phyloP scores from a whole-genome alignment of 495 filamentous ascomycete genomes.

The Geopyxis carbonaria region DNA sequence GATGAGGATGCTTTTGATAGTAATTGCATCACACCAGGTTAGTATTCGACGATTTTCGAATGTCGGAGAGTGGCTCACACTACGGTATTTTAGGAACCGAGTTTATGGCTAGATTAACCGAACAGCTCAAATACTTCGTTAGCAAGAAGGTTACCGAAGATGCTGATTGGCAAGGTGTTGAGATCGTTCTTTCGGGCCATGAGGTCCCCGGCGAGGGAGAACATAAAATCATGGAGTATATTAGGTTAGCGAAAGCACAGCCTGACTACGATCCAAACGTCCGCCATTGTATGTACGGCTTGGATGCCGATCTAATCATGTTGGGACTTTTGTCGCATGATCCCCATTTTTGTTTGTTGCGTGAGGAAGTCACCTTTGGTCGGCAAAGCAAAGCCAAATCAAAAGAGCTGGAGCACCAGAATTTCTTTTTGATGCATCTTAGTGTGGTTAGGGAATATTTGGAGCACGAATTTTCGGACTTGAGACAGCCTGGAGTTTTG shows the following conservation, averaged over 20 bases:
- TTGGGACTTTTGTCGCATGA: slow-evolving; percentile 91
- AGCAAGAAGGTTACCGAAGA: slow-evolving; percentile 98
- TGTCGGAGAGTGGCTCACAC: no score
- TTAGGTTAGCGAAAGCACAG: slow-evolving; percentile 87
- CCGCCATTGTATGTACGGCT: slow-evolving; percentile 90
- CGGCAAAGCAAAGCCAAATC: slow-evolving; percentile 67
- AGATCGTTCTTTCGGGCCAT: slow-evolving; percentile 91
- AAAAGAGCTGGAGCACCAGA: slow-evolving; percentile 95
- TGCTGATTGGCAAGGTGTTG: slow-evolving; percentile 86
- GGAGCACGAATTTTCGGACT: slow-evolving; percentile 88
- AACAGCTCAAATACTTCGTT: slow-evolving; percentile 94
- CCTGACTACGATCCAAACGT: slow-evolving; percentile 86
- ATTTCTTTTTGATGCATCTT: slow-evolving; percentile 94
- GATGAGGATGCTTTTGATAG: slow-evolving; percentile 94
- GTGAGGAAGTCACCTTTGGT: slow-evolving; percentile 96
- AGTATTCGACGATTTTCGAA: not conserved
- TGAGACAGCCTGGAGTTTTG: slow-evolving; percentile 60
- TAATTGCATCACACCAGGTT: slow-evolving; percentile 93
- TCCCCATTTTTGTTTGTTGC: slow-evolving; percentile 90
- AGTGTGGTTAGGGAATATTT: slow-evolving; percentile 95
- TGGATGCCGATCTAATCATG: slow-evolving; percentile 99
- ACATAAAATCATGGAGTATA: slow-evolving; percentile 99
- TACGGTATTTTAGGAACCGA: slow-evolving; percentile 47
- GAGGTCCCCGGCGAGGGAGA: slow-evolving; percentile 99
- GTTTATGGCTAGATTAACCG: slow-evolving; percentile 91